A percentile compares a stretch with the other conserved stretches of the same genome.
Evolutionary conservation across 129 eudicot species (phyloP).

Genomic region (Heracleum sosnowskyi): DNA sequence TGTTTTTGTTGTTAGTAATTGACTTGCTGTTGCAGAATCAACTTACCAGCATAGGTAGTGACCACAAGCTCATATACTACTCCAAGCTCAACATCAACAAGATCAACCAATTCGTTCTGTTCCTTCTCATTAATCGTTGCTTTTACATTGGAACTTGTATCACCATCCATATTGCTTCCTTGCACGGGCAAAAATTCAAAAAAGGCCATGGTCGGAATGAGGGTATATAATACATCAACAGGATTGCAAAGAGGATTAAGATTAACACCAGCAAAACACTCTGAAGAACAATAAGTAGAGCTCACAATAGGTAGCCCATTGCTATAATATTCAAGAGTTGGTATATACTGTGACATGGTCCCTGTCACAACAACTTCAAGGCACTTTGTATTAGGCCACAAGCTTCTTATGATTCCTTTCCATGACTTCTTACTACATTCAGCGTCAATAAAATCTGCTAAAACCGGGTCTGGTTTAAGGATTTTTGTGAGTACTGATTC

Average conservation of each 20-base stretch:
- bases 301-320: conserved; percentile 68
- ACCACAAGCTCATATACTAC: conserved; percentile 75
- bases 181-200: conserved; percentile 64
- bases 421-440: conserved; percentile 53
- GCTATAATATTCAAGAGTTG: conserved; percentile 58
- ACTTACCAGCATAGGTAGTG: conserved; percentile 66
- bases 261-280: conserved; percentile 61
- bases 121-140: conserved; percentile 37
- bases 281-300: conserved; percentile 71
- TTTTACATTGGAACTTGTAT: conserved; percentile 20
- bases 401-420: conserved; percentile 59
- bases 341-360: conserved; percentile 66
- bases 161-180: conserved; percentile 27
- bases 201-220: conserved; percentile 67
- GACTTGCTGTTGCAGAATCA: neutral
- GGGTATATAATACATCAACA: conserved; percentile 59
- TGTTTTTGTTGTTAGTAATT: too few relatives aligned
- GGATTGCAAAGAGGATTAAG: conserved; percentile 68
- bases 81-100: conserved; percentile 62
- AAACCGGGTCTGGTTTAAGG: conserved; percentile 40
- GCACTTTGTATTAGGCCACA: conserved; percentile 73
- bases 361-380: conserved; percentile 38
- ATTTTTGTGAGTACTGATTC: conserved; percentile 40
- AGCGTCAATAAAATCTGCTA: conserved; percentile 45
- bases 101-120: conserved; percentile 51